Evolutionary conservation across 2,329 filamentous ascomycete genomes (phyloP), one percentile per base, ranked within the genome.

Genomic region (Diaporthe citri): DNA sequence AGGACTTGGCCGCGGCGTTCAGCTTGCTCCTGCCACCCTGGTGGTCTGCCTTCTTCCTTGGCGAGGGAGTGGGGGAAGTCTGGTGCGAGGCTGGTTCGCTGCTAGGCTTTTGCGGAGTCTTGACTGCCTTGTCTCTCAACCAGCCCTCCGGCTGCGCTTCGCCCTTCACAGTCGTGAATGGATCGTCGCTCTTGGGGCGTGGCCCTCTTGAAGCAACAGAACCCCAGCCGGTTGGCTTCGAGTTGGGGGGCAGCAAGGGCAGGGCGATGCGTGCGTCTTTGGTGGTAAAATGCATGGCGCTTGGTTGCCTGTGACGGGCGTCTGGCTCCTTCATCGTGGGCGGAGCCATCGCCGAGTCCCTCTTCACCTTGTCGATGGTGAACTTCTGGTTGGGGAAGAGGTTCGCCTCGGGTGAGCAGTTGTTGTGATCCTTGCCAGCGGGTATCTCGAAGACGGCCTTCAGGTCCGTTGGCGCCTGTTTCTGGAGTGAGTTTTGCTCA

Each of bases 1-100:
- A 80, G 46, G 76, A 62, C 60, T 76, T 71, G 34, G 78, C 78
- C 3, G 70, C 52, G 1, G 79, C 78, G 62, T 79, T 79, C 28
- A 78, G 48, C 22, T 25, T 59, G 36, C 1, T 43, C n/a, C 31
- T 75, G 39, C 34, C 20, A 25, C 36, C 57, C 60, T n/a, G 71
- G 71, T 6, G 52, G 17, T 41, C 36, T 3, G n/a, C 2, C 46
- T 51, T 46, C 51, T 70, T 75, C 28, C 67, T 43, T 7, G 74
- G 70, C 4, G 75, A 75, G 3, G 74, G 69, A 13, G 57, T 73
- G 2, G 75, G 74, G 3, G 75, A 73, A 2, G 71, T 55, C 22
- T 64, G 41, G 39, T 57, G 41, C 28, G 48, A 67, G 22, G 34
- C 39, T 55, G 57, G 41, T 55, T 39, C 51, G 25, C 48, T 52